Base-by-base conservation (phyloP, 2,329 filamentous ascomycete species). In the Arthrobotrys conoides region DNA sequence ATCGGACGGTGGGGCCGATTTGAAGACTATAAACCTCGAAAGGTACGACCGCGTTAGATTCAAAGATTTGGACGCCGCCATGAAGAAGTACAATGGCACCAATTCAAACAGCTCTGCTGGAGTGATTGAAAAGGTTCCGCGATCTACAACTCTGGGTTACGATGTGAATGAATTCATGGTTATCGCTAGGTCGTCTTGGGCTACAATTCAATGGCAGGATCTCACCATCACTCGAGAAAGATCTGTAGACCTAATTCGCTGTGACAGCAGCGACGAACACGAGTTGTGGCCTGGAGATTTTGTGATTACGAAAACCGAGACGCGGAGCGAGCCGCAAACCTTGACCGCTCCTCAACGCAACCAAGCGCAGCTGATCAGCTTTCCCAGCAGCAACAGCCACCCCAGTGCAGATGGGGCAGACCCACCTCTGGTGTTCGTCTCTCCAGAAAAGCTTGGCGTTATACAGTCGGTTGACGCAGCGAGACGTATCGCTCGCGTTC, bases 121-220 rank as follows among this genome's bases (percentile, higher is more conserved):
- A 20, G 84, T 83, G 46, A 83, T 88, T 49, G 83, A 83, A 14
- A 84, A 84, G 20, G 85, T 89, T 30, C 84, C 87, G 24, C 83
- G 86, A 9, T 85, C 85, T 2, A 84, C 87, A 22, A 87, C 86
- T 8, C 83, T 87, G 48, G 88, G 88, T 0, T 89, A 88, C 81
- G 89, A 91, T 80, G 83, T 90, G 80, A 90, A 90, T 76, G 85
- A 89, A 1, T 89, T 87, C 80, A 85, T 86, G 12, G 84, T 90
- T 65, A 84, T 86, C 64, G 84, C 85, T 36, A 87, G 86, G 10
- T 84, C 84, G 20, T 88, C 88, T 1, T 83, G 84, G n/a, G 86
- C 87, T 12, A 86, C 84, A 0, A 87, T 90, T 3, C 86, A 87
- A 77, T 91, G 89, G 89, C 89, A 90, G 81, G 88, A 90, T 81